Conservation (phyloP, 2,329 filamentous ascomycete genomes). For the Fonsecaea monophora region DNA sequence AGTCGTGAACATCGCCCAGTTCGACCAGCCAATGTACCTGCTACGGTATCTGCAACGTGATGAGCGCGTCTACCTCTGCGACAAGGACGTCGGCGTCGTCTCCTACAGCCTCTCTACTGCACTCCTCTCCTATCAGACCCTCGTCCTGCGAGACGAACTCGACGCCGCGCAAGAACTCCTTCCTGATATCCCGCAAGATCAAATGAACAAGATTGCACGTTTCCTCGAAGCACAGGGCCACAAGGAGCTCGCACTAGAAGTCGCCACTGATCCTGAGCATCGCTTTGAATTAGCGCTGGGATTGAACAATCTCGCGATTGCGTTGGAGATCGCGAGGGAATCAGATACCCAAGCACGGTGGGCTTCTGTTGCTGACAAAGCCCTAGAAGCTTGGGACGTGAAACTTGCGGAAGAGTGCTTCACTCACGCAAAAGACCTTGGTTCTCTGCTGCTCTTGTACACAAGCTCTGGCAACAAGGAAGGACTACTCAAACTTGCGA, state of each 20-base stretch:
- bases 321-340: constrained; percentile 79
- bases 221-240: constrained; percentile 97
- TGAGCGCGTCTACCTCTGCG: constrained; percentile 90
- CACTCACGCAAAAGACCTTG: constrained; percentile 84
- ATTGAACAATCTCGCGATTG: constrained; percentile 82
- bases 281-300: constrained; percentile 91
- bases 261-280: constrained; percentile 93
- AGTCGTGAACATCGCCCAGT: constrained; percentile 96
- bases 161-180: constrained; percentile 88
- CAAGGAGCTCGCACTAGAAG: constrained; percentile 92
- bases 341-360: constrained; percentile 95
- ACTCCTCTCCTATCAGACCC: constrained; percentile 94
- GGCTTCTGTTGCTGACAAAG: constrained; percentile 95
- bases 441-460: constrained; percentile 85
- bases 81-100: constrained; percentile 92
- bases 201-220: constrained; percentile 96
- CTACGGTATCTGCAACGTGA: constrained; percentile 95
- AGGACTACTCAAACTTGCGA: constrained; percentile 74
- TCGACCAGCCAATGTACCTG: constrained; percentile 93
- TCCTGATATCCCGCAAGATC: constrained; percentile 81
- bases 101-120: constrained; percentile 90
- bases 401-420: constrained; percentile 92
- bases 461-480: constrained; percentile 80
- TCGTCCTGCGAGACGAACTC: constrained; percentile 92
- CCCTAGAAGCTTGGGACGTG: constrained; percentile 84